Evolutionary conservation across 2,329 filamentous ascomycete species (phyloP).

Genomic region (Zymoseptoria pseudotritici): DNA sequence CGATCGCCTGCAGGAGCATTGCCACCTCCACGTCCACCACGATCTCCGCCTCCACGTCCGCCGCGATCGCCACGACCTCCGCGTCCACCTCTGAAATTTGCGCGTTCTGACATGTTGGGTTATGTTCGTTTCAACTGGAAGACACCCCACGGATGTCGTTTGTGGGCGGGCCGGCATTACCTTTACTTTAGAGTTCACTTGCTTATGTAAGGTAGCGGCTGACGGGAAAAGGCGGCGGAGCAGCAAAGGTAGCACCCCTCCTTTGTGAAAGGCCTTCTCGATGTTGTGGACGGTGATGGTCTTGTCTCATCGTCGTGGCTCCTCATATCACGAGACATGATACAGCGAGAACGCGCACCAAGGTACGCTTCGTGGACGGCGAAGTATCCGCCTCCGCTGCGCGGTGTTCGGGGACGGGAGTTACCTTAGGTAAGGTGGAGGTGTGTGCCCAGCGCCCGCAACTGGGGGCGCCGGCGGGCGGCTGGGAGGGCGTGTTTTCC

Average conservation of each 20-base stretch:
- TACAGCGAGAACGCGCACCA: not conserved
- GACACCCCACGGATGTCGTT: not conserved
- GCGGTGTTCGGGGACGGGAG: too few species aligned
- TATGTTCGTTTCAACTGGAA: slow-evolving; percentile 3
- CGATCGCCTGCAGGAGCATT: slow-evolving; percentile 41
- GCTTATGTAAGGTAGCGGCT: not conserved
- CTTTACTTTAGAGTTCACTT: not conserved
- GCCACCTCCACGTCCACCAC: slow-evolving; percentile 26
- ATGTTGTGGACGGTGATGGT: too few species aligned
- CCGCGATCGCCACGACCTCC: slow-evolving; percentile 36
- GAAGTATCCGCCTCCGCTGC: not conserved
- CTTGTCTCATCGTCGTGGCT: not conserved
- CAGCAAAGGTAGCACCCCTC: too few species aligned
- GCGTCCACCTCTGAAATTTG: slow-evolving; percentile 42
- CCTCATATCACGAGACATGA: not conserved
- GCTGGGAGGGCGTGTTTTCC: not conserved
- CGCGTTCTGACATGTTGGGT: slow-evolving; percentile 48
- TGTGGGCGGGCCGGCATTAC: not conserved
- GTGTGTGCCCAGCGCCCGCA: too few species aligned
- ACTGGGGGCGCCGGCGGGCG: too few species aligned
- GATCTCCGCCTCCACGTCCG: slow-evolving; percentile 29
- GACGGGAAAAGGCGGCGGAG: not conserved
- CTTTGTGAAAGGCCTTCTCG: too few species aligned
- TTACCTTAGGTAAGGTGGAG: too few species aligned
- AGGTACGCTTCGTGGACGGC: not conserved